Evolutionary conservation across 495 filamentous ascomycete species (phyloP), one percentile per base, ranked within the genome.

Genomic region (Penicillium pulvis): DNA sequence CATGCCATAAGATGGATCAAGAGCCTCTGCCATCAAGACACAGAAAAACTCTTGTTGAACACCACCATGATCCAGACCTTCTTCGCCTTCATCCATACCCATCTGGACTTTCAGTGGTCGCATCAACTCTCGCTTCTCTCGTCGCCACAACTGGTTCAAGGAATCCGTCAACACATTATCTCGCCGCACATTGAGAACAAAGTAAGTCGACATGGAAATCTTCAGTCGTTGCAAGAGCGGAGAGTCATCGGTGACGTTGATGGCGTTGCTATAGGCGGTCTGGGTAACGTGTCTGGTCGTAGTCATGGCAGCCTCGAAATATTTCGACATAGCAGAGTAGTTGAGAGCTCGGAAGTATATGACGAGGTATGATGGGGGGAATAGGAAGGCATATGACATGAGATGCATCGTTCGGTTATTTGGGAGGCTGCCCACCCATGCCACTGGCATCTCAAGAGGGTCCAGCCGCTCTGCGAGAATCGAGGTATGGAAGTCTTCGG

Each of bases 41-140:
- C 90, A 85, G 75, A 98, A 97, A 73, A 96, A 98, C 57, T 98
- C 94, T 67, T 93, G 92, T 59, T 96, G 91, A 4, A 98, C 91
- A 50, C 94, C 94, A 53, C 94, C 94, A 55, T 92, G 90, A 73
- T 98, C 94, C 19, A 93, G 80, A 1, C 94, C 94, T 65, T 95
- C 88, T 73, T 97, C 94, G 16, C 92, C 91, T 57, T 81, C 81
- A 20, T 86, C 81, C 67, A 89, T 87, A 5, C 90, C 91, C 61
- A 98, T 85, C 45, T 89, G 85, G 30, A 98, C 89, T 59, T 96
- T 96, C 28, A 98, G 75, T 0, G 94, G 94, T 31, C 88, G 83
- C 72, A 92, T 78, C 5, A 98, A 77, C 72, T 97, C 90, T 26
- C 90, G 83, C 60, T 85, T 84, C 71, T 96, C 87, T 42, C 92